These are phyloP conservation scores for Ogataea kodamae DNA, from an alignment of 805 yeast genomes.

Conservation along the genomic window DNA sequence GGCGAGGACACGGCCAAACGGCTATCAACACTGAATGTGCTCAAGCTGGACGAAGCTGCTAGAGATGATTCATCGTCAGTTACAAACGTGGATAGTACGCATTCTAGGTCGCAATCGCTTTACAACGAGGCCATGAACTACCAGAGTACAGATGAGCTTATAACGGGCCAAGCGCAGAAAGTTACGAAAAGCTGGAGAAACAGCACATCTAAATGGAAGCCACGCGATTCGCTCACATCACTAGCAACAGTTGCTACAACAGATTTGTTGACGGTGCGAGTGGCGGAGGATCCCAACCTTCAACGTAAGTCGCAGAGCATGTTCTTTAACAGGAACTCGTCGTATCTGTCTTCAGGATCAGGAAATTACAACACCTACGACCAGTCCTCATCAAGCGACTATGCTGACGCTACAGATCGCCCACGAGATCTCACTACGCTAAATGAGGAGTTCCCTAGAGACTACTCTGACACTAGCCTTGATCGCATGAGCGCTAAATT, in stretches of 20 bases:
- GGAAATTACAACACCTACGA: slow-evolving; percentile 15
- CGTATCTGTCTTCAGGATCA: slow-evolving; percentile 15
- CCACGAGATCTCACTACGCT: slow-evolving; percentile 13
- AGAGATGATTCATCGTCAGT: slow-evolving; percentile 45
- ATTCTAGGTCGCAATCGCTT: slow-evolving; percentile 29
- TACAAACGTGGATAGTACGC: slow-evolving; percentile 47
- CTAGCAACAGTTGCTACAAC: slow-evolving; percentile 83
- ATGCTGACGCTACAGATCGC: slow-evolving; percentile 12
- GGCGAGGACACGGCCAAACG: slow-evolving; percentile 34
- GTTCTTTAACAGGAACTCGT: slow-evolving; percentile 29
- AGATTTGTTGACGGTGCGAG: slow-evolving; percentile 72
- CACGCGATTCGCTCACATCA: slow-evolving; percentile 67
- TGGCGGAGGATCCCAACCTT: slow-evolving; percentile 57
- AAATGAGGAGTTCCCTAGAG: slow-evolving; percentile 16
- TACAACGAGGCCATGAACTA: slow-evolving; percentile 40
- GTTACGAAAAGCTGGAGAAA: slow-evolving; percentile 62
- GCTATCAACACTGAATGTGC: slow-evolving; percentile 47
- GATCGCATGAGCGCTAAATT: slow-evolving; percentile 36
- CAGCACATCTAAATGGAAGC: slow-evolving; percentile 39
- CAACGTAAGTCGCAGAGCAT: slow-evolving; percentile 36
- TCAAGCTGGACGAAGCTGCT: slow-evolving; percentile 45
- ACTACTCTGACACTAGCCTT: slow-evolving; percentile 12
- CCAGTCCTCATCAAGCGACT: slow-evolving; percentile 14
- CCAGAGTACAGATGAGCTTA: slow-evolving; percentile 38
- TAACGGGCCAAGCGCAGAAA: slow-evolving; percentile 26